A percentile compares a stretch with the other conserved stretches of the same genome.
Conservation (phyloP, 83 land plant species). For the Picea abies region DNA sequence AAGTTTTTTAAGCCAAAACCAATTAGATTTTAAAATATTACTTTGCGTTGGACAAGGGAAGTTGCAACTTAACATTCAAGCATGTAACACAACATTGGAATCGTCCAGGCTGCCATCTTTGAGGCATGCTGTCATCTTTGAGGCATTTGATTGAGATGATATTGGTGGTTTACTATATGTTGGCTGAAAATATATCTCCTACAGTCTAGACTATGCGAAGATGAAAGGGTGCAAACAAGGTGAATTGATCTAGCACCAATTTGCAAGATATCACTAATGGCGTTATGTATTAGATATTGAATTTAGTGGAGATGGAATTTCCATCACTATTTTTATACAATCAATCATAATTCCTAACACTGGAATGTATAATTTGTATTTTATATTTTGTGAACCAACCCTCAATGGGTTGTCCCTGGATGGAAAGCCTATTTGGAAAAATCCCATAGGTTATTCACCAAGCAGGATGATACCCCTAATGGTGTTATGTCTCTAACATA, state of each 20-base stretch:
- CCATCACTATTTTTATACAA: neutral
- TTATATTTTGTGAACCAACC: slow-evolving; percentile 22
- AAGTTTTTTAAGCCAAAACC: no score
- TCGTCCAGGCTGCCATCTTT: slow-evolving; percentile 36
- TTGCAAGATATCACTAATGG: slow-evolving; percentile 13
- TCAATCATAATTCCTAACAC: slow-evolving; percentile 19
- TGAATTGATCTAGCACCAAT: slow-evolving; percentile 22
- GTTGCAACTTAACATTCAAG: slow-evolving; percentile 47
- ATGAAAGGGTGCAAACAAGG: slow-evolving; percentile 21
- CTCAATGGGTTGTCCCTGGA: slow-evolving; percentile 16
- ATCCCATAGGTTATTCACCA: slow-evolving; percentile 28
- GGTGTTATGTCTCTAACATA: slow-evolving; percentile 31
- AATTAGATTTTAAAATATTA: no score
- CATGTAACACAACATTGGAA: slow-evolving; percentile 50
- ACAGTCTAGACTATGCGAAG: slow-evolving; percentile 26
- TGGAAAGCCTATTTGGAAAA: slow-evolving; percentile 28
- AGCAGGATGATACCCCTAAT: slow-evolving; percentile 35
- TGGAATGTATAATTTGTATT: slow-evolving; percentile 31
- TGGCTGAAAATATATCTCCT: slow-evolving; percentile 49
- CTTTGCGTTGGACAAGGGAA: slow-evolving; percentile 60
- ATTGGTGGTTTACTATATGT: slow-evolving; percentile 89
- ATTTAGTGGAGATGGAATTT: slow-evolving; percentile 12
- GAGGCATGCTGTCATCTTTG: slow-evolving; percentile 55
- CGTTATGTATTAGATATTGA: slow-evolving; percentile 6
- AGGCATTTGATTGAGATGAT: slow-evolving; percentile 68